Evolutionary conservation across 371 early-diverging fungal genomes (phyloP), one percentile per base, ranked within the genome.

Genomic region (Mortierella sp.): DNA sequence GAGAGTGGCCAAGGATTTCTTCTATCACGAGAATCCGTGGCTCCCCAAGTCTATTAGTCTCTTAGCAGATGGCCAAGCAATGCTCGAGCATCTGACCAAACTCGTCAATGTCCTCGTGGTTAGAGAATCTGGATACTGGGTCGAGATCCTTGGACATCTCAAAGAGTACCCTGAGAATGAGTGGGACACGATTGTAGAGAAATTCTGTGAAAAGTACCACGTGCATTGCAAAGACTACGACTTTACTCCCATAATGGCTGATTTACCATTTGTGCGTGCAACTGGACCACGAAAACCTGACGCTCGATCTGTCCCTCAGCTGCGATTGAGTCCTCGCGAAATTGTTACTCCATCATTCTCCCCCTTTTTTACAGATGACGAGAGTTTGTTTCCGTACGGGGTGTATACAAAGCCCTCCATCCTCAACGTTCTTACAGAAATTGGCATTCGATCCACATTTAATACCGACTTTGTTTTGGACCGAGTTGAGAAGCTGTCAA

Each of bases 51-150:
- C 65, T 8, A 5, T 72, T 13, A 55, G 32, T 0, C 72, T 77
- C 3, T 53, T 77, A 2, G 57, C 36, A 2, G 65, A 60, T 19
- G 62, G 36, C 1, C 77, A 77, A 36, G 65, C 24, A 2, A 32
- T 71, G 68, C n/a, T 28, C 5, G 13, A 21, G 0, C 60, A 67
- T 4, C 43, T 77, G 0, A 33, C 19, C 0, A 5, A 32, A 11
- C 1, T 71, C 41, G 10, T 65, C 32, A 33, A 32, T 0, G n/a
- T 68, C 0, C 48, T 21, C 2, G 5, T 38, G 10, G 57, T 72
- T 3, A 38, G 53, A 0, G 77, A 68, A 41, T 57, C 72, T 11
- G 58, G 66, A 22, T 77, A 77, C 48, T 77, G 77, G 77, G 45
- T 28, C 50, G 16, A 24, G 19, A 53, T 72, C 41, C 15, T 72